These are phyloP conservation scores for Cruciata laevipes DNA, from an alignment of 257 asterid species.

Conservation along the genomic window DNA sequence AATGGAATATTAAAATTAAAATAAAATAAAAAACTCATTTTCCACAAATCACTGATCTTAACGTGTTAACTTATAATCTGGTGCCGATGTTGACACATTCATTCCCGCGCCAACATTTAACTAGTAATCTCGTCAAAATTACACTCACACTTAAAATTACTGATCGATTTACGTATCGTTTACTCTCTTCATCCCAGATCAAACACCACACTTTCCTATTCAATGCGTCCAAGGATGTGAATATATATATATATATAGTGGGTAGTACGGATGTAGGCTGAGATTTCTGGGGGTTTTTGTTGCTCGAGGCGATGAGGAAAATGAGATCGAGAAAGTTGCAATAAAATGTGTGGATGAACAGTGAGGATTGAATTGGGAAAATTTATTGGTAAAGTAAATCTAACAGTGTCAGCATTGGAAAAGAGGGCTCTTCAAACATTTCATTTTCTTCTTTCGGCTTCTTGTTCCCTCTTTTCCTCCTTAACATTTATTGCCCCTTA, in stretches of 20 bases:
- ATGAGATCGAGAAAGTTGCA: constrained; percentile 19
- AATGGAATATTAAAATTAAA: too few species aligned
- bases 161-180: too few species aligned
- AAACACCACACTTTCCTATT: too few species aligned
- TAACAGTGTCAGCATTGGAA: constrained; percentile 38
- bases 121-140: too few species aligned
- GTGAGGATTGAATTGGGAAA: not conserved
- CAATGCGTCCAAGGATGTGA: too few species aligned
- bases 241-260: not conserved
- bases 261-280: not conserved
- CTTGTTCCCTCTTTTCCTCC: constrained; percentile 29
- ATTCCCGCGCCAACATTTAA: too few species aligned
- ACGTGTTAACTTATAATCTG: too few species aligned
- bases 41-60: too few species aligned
- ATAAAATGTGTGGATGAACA: constrained; percentile 16
- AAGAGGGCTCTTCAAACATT: constrained; percentile 16
- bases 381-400: not conserved
- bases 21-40: too few species aligned
- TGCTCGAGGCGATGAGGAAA: constrained; percentile 48
- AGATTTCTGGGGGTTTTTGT: constrained; percentile 26
- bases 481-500: constrained; percentile 18
- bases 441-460: constrained; percentile 45
- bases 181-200: too few species aligned
- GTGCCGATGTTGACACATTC: too few species aligned
- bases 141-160: too few species aligned